Percentiles rank a stretch among this genome's conserved stretches.
These are phyloP conservation scores for Dioscorea zingiberensis DNA, from an alignment of 106 monocot genomes.

Conservation along the genomic window DNA sequence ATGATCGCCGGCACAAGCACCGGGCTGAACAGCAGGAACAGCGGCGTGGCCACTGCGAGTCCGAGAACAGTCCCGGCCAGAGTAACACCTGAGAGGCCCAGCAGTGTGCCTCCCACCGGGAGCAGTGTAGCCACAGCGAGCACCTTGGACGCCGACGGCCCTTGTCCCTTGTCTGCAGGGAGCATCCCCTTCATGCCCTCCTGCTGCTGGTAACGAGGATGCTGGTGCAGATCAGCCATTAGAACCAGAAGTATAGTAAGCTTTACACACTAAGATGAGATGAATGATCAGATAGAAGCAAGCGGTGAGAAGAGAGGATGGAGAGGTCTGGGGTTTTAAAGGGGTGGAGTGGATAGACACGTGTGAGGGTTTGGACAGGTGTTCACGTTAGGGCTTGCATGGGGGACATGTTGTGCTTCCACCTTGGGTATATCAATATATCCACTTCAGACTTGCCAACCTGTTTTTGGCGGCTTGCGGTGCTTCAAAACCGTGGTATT, in stretches of 20 bases:
- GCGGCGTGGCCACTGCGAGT: slow-evolving; percentile 30
- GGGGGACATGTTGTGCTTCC: not conserved
- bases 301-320: not conserved
- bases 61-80: slow-evolving; percentile 35
- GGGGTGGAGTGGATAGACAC: not conserved
- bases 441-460: not conserved
- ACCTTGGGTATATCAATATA: not conserved
- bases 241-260: too few relatives aligned
- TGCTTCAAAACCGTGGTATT: not conserved
- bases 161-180: not conserved
- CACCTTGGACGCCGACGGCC: slow-evolving; percentile 25
- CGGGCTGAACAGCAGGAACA: slow-evolving; percentile 55
- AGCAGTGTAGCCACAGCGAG: slow-evolving; percentile 38
- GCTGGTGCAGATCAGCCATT: not conserved
- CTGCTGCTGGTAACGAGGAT: not conserved
- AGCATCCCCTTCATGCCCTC: not conserved
- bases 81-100: slow-evolving; percentile 30
- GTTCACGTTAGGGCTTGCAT: not conserved
- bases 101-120: slow-evolving; percentile 58
- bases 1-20: slow-evolving; percentile 37
- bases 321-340: not conserved
- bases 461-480: not conserved
- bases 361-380: not conserved
- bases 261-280: too few relatives aligned
- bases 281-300: not conserved